A percentile compares a stretch with the other conserved stretches of the same genome.
Conservation (phyloP, 2,329 filamentous ascomycete genomes). For the Neobulgaria alba region DNA sequence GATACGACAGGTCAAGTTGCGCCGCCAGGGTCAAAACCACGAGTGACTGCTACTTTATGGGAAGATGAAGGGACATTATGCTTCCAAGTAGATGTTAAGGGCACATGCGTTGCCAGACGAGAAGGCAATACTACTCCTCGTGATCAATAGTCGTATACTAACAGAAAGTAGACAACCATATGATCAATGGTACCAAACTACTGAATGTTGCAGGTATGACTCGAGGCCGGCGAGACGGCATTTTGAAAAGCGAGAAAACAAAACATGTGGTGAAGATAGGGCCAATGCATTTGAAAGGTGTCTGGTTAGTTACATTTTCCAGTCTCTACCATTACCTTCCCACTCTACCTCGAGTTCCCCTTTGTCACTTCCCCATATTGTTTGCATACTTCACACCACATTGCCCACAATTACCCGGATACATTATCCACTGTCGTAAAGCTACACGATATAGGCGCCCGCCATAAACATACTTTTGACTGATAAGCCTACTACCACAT, state of each 20-base stretch:
- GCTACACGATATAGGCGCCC: too few relatives aligned
- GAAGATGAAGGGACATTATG: slow-evolving; percentile 95
- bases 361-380: too few relatives aligned
- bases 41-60: slow-evolving; percentile 92
- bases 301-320: slow-evolving; percentile 57
- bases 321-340: not conserved
- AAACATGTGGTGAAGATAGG: slow-evolving; percentile 97
- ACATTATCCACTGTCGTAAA: too few relatives aligned
- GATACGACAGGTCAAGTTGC: slow-evolving; percentile 86
- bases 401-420: too few relatives aligned
- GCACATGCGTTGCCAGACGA: slow-evolving; percentile 86
- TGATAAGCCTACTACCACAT: too few relatives aligned
- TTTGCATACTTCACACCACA: too few relatives aligned
- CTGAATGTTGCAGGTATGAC: slow-evolving; percentile 98
- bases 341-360: too few relatives aligned
- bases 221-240: slow-evolving; percentile 83
- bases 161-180: slow-evolving; percentile 70
- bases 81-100: slow-evolving; percentile 92
- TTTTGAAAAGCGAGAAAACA: slow-evolving; percentile 93
- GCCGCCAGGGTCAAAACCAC: slow-evolving; percentile 89
- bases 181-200: slow-evolving; percentile 97
- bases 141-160: not conserved
- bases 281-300: slow-evolving; percentile 95
- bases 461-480: too few relatives aligned
- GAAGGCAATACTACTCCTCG: slow-evolving; percentile 54